These are phyloP conservation scores for Hymenoscyphus fraxineus DNA, from an alignment of 2,329 filamentous ascomycete genomes.

Conservation along the genomic window DNA sequence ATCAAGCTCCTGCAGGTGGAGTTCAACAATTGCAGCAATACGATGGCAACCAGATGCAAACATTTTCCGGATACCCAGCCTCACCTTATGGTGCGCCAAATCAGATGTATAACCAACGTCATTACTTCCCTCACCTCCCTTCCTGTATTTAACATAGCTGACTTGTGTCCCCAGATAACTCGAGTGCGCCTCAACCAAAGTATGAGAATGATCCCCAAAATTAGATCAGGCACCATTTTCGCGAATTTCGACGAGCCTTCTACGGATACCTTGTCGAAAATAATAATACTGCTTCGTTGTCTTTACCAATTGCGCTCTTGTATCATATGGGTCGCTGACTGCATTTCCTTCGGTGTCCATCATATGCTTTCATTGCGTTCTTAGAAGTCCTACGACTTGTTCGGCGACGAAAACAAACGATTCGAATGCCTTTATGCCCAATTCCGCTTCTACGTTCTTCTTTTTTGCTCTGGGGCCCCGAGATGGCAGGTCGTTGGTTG, in stretches of 20 bases:
- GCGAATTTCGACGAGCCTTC: slow-evolving; percentile 11
- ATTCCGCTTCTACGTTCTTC: slow-evolving; percentile 24
- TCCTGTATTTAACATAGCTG: slow-evolving; percentile 21
- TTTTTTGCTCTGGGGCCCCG: slow-evolving; percentile 16
- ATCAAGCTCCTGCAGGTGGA: slow-evolving; percentile 57
- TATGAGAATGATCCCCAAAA: slow-evolving; percentile 29
- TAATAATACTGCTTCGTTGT: slow-evolving; percentile 23
- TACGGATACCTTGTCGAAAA: slow-evolving; percentile 12
- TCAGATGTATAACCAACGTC: slow-evolving; percentile 59
- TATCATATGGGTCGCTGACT: slow-evolving; percentile 37
- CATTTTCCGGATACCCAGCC: slow-evolving; percentile 54
- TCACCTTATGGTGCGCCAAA: slow-evolving; percentile 50
- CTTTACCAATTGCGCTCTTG: slow-evolving; percentile 28
- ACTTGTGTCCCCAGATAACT: slow-evolving; percentile 31
- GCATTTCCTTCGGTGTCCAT: slow-evolving; percentile 32
- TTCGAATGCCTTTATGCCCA: slow-evolving; percentile 33
- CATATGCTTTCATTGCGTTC: slow-evolving; percentile 26
- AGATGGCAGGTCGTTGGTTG: slow-evolving; percentile 24
- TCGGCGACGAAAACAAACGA: slow-evolving; percentile 32
- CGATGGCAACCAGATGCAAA: slow-evolving; percentile 35
- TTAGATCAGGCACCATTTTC: slow-evolving; percentile 22
- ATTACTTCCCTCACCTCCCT: slow-evolving; percentile 32
- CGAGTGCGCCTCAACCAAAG: slow-evolving; percentile 27
- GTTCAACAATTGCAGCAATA: slow-evolving; percentile 58
- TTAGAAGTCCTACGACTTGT: slow-evolving; percentile 30